phyloP scores from a whole-genome alignment of 2,329 filamentous ascomycete genomes.

The Sporothrix phasma region DNA sequence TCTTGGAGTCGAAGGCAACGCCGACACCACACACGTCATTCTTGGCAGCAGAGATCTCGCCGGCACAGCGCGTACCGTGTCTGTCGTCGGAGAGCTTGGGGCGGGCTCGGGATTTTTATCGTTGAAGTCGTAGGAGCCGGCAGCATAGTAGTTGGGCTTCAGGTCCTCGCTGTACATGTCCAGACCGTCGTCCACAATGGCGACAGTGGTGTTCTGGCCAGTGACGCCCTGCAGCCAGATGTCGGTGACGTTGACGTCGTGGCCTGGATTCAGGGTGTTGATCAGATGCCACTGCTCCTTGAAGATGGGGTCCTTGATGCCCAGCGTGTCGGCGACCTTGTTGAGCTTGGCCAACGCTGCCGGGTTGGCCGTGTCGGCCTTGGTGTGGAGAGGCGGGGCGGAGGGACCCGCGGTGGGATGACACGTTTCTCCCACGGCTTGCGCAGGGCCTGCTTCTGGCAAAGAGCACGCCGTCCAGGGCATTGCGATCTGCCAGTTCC shows the following conservation, averaged over 20 bases:
- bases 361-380: conserved; percentile 23
- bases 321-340: conserved; percentile 53
- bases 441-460: conserved; percentile 61
- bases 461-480: conserved; percentile 65
- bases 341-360: conserved; percentile 48
- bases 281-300: conserved; percentile 90
- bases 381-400: background rate
- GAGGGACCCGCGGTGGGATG: conserved; percentile 26
- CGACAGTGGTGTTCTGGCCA: conserved; percentile 77
- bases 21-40: conserved; percentile 95
- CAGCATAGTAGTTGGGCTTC: conserved; percentile 85
- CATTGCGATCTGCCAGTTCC: conserved; percentile 30
- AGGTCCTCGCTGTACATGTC: conserved; percentile 94
- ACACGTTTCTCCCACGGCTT: conserved; percentile 44
- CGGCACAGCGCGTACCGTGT: conserved; percentile 89
- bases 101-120: conserved; percentile 69
- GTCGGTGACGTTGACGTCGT: conserved; percentile 94
- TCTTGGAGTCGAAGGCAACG: conserved; percentile 82
- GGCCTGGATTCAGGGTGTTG: conserved; percentile 69
- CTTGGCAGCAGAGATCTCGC: conserved; percentile 82
- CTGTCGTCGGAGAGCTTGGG: conserved; percentile 76
- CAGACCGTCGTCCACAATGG: conserved; percentile 90
- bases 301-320: conserved; percentile 84
- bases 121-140: conserved; percentile 94
- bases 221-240: conserved; percentile 88